Percentiles rank a stretch among this genome's conserved stretches.
Evolutionary conservation across 2,329 filamentous ascomycete genomes (phyloP).

Genomic region (Grosmannia huntii): DNA sequence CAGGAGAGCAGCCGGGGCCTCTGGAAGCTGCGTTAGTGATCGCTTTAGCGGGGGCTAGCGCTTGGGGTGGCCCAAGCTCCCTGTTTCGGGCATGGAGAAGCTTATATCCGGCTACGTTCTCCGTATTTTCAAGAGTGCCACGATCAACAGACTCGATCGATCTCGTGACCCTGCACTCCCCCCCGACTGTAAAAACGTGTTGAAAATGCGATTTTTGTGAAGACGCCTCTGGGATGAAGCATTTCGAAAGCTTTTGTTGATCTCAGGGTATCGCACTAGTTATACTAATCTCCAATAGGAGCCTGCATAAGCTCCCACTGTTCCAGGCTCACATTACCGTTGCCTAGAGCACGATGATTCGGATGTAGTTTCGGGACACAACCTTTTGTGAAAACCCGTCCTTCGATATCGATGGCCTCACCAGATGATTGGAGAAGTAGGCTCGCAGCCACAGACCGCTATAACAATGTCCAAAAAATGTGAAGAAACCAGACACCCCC

Average conservation of each 20-base stretch:
- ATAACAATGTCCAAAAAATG: conserved; percentile 51
- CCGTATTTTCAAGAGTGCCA: not conserved
- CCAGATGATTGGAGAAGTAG: conserved; percentile 33
- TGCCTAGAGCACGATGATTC: not conserved
- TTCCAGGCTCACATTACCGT: not conserved
- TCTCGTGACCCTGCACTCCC: not conserved
- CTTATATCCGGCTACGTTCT: not conserved
- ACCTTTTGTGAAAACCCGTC: not conserved
- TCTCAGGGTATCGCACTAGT: not conserved
- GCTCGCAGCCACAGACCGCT: conserved; percentile 46
- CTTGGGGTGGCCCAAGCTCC: conserved; percentile 1
- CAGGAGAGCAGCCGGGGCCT: not conserved
- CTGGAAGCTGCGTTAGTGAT: not conserved
- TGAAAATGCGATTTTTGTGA: no score
- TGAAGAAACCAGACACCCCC: conserved; percentile 17
- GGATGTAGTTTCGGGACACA: not conserved
- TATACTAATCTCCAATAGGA: no score
- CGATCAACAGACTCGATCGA: not conserved
- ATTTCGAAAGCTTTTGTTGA: not conserved
- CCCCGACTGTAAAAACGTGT: no score
- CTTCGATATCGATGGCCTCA: not conserved
- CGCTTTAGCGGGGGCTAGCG: not conserved
- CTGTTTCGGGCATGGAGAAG: not conserved
- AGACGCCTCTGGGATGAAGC: not conserved
- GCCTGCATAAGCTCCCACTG: no score